Evolutionary conservation across 768 basidiomycete genomes (phyloP).

Genomic region (Clavulina sp.): DNA sequence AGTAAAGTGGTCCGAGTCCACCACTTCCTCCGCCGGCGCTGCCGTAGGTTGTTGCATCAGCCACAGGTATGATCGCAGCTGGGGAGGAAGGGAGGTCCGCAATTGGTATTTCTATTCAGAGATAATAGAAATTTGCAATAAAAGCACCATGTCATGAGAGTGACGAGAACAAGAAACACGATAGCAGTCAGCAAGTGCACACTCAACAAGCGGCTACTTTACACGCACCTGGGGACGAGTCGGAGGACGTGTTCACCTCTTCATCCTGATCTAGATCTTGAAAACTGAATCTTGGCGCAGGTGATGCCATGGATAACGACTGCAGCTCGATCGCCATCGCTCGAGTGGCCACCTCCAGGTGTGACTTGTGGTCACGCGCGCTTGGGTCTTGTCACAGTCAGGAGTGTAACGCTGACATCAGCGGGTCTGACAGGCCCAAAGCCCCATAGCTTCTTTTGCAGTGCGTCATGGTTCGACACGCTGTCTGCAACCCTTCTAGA

Average conservation of each 20-base stretch:
- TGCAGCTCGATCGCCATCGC: constrained; percentile 1
- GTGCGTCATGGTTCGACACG: too few species aligned
- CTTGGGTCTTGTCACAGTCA: too few species aligned
- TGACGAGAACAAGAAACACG: background rate
- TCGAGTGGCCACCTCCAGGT: too few species aligned
- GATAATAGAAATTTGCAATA: background rate
- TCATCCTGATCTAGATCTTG: background rate
- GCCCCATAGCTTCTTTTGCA: too few species aligned
- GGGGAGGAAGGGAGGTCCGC: constrained; percentile 36
- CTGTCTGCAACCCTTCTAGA: too few species aligned
- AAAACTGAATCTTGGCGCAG: background rate
- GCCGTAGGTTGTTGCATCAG: constrained; percentile 80
- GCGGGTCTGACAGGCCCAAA: too few species aligned
- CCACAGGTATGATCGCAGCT: constrained; percentile 67
- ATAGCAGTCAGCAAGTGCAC: background rate
- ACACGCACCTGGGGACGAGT: background rate
- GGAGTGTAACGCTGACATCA: too few species aligned
- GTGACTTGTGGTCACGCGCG: too few species aligned
- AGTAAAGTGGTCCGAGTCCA: constrained; percentile 53
- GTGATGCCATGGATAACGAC: background rate
- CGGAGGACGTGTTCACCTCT: background rate
- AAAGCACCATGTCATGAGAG: background rate
- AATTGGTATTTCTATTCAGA: background rate
- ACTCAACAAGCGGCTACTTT: background rate
- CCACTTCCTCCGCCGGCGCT: too few species aligned